Evolutionary conservation across 768 basidiomycete genomes (phyloP).

Genomic region (Lactifluus rugatus): DNA sequence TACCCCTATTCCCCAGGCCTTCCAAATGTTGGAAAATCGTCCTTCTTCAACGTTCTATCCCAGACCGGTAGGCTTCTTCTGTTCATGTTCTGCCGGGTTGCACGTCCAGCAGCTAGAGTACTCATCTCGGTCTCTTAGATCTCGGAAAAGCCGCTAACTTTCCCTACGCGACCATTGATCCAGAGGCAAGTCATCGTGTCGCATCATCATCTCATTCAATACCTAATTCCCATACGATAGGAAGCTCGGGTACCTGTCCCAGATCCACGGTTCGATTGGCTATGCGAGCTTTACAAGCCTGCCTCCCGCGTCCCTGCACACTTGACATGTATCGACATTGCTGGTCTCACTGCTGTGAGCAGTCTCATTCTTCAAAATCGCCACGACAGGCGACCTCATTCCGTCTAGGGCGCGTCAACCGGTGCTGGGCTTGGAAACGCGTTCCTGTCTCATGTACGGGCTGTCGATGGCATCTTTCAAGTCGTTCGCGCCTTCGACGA

Average conservation of each 20-base stretch:
- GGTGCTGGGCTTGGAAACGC: slow-evolving; percentile 97
- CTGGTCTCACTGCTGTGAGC: slow-evolving; percentile 86
- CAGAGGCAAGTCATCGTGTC: slow-evolving; percentile 39
- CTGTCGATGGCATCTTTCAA: slow-evolving; percentile 99
- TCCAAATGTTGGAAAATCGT: slow-evolving; percentile 97
- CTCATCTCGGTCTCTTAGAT: slow-evolving; percentile 36
- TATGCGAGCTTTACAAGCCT: slow-evolving; percentile 86
- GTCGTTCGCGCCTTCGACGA: slow-evolving; percentile 97
- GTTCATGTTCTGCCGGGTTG: slow-evolving; percentile 6
- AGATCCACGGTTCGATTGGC: slow-evolving; percentile 90
- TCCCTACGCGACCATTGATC: slow-evolving; percentile 90
- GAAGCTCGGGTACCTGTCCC: slow-evolving; percentile 95
- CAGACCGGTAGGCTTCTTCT: slow-evolving; percentile 56
- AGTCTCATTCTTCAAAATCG: not conserved
- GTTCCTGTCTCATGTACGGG: slow-evolving; percentile 94
- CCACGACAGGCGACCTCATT: slow-evolving; percentile 8
- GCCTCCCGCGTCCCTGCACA: slow-evolving; percentile 81
- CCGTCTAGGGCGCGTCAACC: slow-evolving; percentile 78
- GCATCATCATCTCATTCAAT: not conserved
- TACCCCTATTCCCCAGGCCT: slow-evolving; percentile 42
- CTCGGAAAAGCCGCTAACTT: slow-evolving; percentile 95
- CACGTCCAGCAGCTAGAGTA: not conserved
- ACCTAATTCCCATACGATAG: slow-evolving; percentile 21
- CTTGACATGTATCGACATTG: slow-evolving; percentile 97
- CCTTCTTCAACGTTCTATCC: slow-evolving; percentile 97